Conservation (phyloP, 768 basidiomycete genomes). For the Collybia sp. region DNA sequence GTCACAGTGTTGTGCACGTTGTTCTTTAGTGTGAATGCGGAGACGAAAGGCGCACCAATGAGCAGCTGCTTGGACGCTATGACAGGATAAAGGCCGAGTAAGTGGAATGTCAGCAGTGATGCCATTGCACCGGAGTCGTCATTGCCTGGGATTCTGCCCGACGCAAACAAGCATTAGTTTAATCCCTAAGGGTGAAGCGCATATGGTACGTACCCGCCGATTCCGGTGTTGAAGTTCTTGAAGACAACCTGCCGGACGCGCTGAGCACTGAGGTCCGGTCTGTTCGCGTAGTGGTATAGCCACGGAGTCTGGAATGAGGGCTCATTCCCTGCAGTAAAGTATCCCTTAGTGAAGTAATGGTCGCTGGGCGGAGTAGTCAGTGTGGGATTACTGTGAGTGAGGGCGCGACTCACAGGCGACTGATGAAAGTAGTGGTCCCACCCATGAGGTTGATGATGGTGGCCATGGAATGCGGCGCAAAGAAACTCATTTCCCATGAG, state of each 20-base stretch:
- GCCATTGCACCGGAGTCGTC: slow-evolving; percentile 54
- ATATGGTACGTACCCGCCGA: slow-evolving; percentile 30
- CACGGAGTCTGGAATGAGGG: slow-evolving; percentile 44
- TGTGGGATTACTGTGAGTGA: not conserved
- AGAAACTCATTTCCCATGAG: slow-evolving; percentile 52
- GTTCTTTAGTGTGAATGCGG: slow-evolving; percentile 37
- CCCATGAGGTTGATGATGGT: slow-evolving; percentile 44
- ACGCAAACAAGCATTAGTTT: not conserved
- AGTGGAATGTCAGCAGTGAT: slow-evolving; percentile 41
- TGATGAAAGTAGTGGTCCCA: slow-evolving; percentile 34
- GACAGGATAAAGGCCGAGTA: slow-evolving; percentile 48
- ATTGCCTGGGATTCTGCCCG: slow-evolving; percentile 41
- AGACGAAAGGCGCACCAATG: slow-evolving; percentile 43
- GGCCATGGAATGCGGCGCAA: slow-evolving; percentile 46
- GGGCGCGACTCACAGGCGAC: slow-evolving; percentile 28
- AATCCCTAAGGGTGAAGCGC: not conserved
- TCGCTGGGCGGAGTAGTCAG: slow-evolving; percentile 21
- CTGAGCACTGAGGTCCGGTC: slow-evolving; percentile 43
- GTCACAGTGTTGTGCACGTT: slow-evolving; percentile 32
- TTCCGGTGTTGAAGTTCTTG: slow-evolving; percentile 40
- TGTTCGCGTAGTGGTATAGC: slow-evolving; percentile 44
- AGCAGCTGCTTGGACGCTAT: slow-evolving; percentile 41
- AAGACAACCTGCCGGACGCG: slow-evolving; percentile 40
- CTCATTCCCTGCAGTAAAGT: slow-evolving; percentile 45
- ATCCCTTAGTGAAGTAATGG: slow-evolving; percentile 39